These are phyloP conservation scores for Smittium mucronatum DNA, from an alignment of 371 early-diverging fungal genomes.

Conservation along the genomic window DNA sequence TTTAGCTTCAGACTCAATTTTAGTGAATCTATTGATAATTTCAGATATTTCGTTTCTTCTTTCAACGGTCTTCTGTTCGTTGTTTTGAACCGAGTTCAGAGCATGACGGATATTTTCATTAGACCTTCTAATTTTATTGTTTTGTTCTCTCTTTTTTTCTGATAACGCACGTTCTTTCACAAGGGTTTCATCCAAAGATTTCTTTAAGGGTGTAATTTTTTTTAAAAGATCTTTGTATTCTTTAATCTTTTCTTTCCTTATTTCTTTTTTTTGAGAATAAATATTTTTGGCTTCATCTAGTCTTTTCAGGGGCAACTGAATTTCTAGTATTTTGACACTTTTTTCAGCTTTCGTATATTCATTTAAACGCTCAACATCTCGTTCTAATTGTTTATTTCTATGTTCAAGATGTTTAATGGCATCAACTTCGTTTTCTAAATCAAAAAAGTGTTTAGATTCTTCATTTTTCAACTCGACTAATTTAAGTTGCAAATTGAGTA, in stretches of 20 bases:
- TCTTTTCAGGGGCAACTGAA: slow-evolving; percentile 45
- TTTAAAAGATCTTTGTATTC: slow-evolving; percentile 28
- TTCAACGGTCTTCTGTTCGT: slow-evolving; percentile 10
- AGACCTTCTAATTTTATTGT: background rate
- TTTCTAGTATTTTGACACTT: slow-evolving; percentile 37
- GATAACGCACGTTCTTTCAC: slow-evolving; percentile 11
- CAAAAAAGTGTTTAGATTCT: slow-evolving; percentile 33
- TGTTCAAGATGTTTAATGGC: slow-evolving; percentile 40
- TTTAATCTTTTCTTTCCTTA: slow-evolving; percentile 27
- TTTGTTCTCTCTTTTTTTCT: background rate
- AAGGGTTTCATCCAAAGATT: slow-evolving; percentile 17
- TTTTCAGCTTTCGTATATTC: slow-evolving; percentile 47
- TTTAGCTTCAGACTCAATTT: slow-evolving; percentile 29
- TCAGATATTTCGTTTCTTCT: slow-evolving; percentile 19
- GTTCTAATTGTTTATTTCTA: slow-evolving; percentile 46
- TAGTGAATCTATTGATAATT: slow-evolving; percentile 30
- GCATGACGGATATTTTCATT: background rate
- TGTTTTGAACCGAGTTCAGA: slow-evolving; percentile 8
- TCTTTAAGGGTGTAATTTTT: slow-evolving; percentile 25
- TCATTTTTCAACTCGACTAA: slow-evolving; percentile 49
- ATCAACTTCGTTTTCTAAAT: slow-evolving; percentile 39
- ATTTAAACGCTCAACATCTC: slow-evolving; percentile 56
- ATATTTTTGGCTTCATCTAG: slow-evolving; percentile 45
- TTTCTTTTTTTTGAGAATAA: slow-evolving; percentile 39
- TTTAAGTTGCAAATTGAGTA: slow-evolving; percentile 49